Base-by-base conservation (phyloP, 2,329 filamentous ascomycete species). In the Chaetoscypha palmicola region DNA sequence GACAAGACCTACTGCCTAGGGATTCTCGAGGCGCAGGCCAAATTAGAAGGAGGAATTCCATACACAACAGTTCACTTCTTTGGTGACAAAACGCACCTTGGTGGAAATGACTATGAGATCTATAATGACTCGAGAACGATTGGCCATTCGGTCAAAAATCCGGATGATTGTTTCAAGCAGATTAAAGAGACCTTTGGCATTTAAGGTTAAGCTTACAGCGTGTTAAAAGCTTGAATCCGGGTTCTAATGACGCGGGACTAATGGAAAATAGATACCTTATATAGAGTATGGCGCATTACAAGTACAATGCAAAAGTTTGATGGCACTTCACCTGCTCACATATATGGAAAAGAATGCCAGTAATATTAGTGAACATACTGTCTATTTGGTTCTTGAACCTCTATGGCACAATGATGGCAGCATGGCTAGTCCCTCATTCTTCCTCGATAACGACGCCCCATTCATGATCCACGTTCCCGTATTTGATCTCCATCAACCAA, bases 31-130 rank as follows among this genome's bases (percentile, higher is more conserved):
- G 76, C 76, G 52, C 90, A 96, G 66, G 81, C 83, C 52, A 70
- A 75, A 68, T 73, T 76, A 64, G 72, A 76, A 31, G 81, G 78
- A 59, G 82, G 83, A 50, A 71, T 94, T 51, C 69, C 81, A 19
- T 97, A 91, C 73, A 86, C 79, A 56, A 91, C 78, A 34, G 84
- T 97, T 57, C 92, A 97, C 73, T 97, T 97, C 77, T 98, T 97
- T 60, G 92, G 92, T 54, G 92, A 98, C 75, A 98, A 97, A 81
- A 86, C 86, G 20, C 81, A 79, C 62, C 68, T 82, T 64, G 91
- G 92, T 52, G 92, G 92, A 50, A 98, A 97, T 66, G 92, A 98
- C 68, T 91, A 82, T 64, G 91, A 97, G 72, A 96, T 98, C 63
- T 97, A 83, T 67, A 73, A 69, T 54, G 91, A 97, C 64, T 62